Conservation (phyloP, 2,329 filamentous ascomycete species). For the Eutypa lata region DNA sequence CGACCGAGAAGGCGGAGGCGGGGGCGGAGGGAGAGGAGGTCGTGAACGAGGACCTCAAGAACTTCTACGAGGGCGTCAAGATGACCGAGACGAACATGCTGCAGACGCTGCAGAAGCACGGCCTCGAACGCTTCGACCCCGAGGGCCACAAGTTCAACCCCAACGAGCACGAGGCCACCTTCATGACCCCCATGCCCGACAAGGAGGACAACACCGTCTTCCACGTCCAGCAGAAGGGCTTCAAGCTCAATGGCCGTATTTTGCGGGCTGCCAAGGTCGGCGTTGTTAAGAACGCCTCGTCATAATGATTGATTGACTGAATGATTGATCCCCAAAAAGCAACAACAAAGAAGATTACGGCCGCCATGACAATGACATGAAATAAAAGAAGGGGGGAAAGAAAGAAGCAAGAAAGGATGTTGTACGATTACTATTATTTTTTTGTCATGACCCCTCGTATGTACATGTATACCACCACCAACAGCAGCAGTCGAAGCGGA, state of each 20-base stretch:
- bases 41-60: slow-evolving; percentile 63
- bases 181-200: slow-evolving; percentile 82
- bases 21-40: slow-evolving; percentile 30
- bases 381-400: not conserved
- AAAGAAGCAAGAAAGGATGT: slow-evolving; percentile 4
- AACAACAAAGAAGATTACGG: slow-evolving; percentile 2
- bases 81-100: slow-evolving; percentile 93
- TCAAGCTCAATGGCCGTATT: slow-evolving; percentile 85
- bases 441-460: not conserved
- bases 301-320: no score
- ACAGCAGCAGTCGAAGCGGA: no score
- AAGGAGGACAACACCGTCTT: slow-evolving; percentile 92
- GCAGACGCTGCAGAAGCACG: slow-evolving; percentile 87
- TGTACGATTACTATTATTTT: not conserved
- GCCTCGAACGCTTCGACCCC: slow-evolving; percentile 85
- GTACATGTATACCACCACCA: not conserved
- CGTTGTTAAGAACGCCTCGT: slow-evolving; percentile 73
- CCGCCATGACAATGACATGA: not conserved
- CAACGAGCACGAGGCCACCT: slow-evolving; percentile 93
- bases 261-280: slow-evolving; percentile 93
- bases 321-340: no score
- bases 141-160: slow-evolving; percentile 87
- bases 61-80: slow-evolving; percentile 83
- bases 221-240: slow-evolving; percentile 92
- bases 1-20: slow-evolving; percentile 28